These are phyloP conservation scores for Paecilomyces sp. DNA, from an alignment of 2,329 filamentous ascomycete species.

Conservation along the genomic window DNA sequence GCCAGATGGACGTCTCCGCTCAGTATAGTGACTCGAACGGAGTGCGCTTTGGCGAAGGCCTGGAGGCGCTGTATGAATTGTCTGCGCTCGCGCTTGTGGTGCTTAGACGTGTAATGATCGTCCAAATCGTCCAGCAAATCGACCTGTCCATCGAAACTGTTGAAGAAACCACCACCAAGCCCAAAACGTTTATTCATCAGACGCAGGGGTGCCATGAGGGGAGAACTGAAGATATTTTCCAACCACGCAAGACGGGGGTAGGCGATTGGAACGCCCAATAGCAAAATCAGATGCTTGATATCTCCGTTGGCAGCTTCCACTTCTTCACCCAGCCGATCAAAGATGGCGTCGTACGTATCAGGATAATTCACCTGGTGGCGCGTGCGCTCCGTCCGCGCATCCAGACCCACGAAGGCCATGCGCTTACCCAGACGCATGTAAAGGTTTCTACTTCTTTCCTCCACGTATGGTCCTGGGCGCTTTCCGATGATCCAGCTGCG, in stretches of 20 bases:
- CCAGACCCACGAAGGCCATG: conserved; percentile 56
- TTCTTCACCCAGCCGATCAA: conserved; percentile 47
- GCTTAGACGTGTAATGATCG: conserved; percentile 76
- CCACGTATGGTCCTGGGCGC: conserved; percentile 62
- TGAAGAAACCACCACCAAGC: conserved; percentile 78
- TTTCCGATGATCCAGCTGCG: conserved; percentile 70
- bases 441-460: conserved; percentile 53
- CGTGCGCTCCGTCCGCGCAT: conserved; percentile 66
- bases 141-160: conserved; percentile 77
- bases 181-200: conserved; percentile 88
- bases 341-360: conserved; percentile 56
- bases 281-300: conserved; percentile 56
- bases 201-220: conserved; percentile 79
- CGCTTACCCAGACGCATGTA: conserved; percentile 59
- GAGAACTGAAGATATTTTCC: conserved; percentile 83
- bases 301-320: conserved; percentile 44
- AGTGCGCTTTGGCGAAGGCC: conserved; percentile 47
- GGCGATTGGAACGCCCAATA: conserved; percentile 65
- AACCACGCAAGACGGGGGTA: conserved; percentile 82
- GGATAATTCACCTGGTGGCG: conserved; percentile 87
- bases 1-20: conserved; percentile 59
- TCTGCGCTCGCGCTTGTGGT: conserved; percentile 83
- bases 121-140: conserved; percentile 60
- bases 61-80: conserved; percentile 62
- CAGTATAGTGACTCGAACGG: conserved; percentile 54